Evolutionary conservation across 768 basidiomycete species (phyloP).

Genomic region (Xerocomus spinulosus): DNA sequence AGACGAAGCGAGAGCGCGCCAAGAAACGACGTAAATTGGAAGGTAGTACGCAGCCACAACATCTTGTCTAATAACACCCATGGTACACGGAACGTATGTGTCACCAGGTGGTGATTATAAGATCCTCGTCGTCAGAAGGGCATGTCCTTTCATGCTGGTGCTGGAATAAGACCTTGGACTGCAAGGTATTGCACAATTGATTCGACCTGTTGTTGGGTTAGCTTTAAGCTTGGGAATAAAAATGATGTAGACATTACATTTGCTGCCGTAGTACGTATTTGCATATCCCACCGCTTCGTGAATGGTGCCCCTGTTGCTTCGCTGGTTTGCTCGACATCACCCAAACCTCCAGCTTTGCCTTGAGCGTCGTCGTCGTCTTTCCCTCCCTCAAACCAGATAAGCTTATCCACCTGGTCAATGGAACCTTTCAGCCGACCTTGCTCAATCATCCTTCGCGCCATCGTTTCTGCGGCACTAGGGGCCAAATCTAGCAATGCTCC

Average conservation of each 20-base stretch:
- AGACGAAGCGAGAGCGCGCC: constrained; percentile 87
- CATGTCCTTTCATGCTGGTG: constrained; percentile 16
- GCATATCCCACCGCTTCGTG: constrained; percentile 94
- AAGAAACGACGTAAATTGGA: constrained; percentile 72
- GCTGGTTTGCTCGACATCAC: constrained; percentile 78
- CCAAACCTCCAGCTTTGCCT: constrained; percentile 90
- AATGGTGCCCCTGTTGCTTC: constrained; percentile 87
- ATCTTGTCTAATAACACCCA: constrained; percentile 28
- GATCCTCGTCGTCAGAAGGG: background rate
- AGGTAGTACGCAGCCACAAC: constrained; percentile 37
- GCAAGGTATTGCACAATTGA: constrained; percentile 80
- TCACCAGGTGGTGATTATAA: constrained; percentile 8
- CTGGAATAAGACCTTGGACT: constrained; percentile 60
- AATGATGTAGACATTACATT: constrained; percentile 50
- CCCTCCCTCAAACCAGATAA: constrained; percentile 89
- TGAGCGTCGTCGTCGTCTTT: constrained; percentile 89
- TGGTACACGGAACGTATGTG: constrained; percentile 17
- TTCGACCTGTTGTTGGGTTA: constrained; percentile 55
- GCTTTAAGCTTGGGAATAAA: background rate
- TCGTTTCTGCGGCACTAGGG: constrained; percentile 90
- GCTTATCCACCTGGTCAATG: constrained; percentile 92
- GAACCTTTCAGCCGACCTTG: constrained; percentile 89
- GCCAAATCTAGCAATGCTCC: constrained; percentile 87
- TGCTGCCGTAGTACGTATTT: constrained; percentile 84
- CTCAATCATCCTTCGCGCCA: constrained; percentile 98